Evolutionary conservation across 2,329 filamentous ascomycete species (phyloP).

Genomic region (Cercospora brassicicola): DNA sequence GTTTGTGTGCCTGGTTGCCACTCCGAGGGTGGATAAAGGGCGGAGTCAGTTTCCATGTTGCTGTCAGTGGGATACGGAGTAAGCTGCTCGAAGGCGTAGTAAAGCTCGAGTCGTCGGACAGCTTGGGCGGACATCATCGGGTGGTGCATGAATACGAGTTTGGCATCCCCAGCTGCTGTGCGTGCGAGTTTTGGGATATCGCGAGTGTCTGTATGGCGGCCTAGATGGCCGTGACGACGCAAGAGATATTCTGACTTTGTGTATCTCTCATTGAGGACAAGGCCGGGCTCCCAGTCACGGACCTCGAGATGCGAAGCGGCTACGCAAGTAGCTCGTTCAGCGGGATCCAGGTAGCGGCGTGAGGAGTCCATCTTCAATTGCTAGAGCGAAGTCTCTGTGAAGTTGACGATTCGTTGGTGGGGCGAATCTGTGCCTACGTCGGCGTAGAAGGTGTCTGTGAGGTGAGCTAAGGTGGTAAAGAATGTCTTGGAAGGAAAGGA

Average conservation of each 20-base stretch:
- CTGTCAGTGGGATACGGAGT: constrained; percentile 32
- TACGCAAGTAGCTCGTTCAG: constrained; percentile 1
- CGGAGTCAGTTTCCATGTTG: constrained; percentile 32
- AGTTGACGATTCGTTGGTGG: background rate
- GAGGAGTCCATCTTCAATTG: constrained; percentile 4
- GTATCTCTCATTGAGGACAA: constrained; percentile 33
- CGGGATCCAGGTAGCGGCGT: background rate
- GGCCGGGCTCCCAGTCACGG: constrained; percentile 25
- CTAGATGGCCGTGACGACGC: constrained; percentile 31
- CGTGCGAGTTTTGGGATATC: constrained; percentile 13
- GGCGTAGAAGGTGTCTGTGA: background rate
- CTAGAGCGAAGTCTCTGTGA: background rate
- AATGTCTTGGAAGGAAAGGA: background rate
- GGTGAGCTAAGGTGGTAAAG: background rate
- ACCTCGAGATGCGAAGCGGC: constrained; percentile 11
- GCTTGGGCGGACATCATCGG: constrained; percentile 29
- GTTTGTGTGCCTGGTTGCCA: constrained; percentile 8
- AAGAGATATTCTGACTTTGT: constrained; percentile 28
- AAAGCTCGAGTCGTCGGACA: constrained; percentile 31
- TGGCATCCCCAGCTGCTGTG: constrained; percentile 23
- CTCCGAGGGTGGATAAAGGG: constrained; percentile 24
- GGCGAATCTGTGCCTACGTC: background rate
- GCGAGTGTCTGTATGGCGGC: constrained; percentile 26
- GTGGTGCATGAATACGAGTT: constrained; percentile 26
- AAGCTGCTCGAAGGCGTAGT: constrained; percentile 24